Base-by-base conservation (phyloP, 2,329 filamentous ascomycete species). In the Eutypella sp. region DNA sequence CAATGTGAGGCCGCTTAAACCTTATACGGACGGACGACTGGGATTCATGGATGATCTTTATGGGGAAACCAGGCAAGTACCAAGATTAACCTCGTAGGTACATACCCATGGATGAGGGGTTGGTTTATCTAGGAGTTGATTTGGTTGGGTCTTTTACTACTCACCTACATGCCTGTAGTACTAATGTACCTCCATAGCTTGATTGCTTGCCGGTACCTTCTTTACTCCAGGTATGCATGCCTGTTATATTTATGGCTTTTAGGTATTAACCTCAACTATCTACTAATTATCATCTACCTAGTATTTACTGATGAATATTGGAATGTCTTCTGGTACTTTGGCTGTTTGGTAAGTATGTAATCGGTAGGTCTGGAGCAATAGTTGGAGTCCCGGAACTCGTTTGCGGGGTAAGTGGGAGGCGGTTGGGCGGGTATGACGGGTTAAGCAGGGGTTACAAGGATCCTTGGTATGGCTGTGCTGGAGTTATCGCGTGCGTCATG, bases 371-470 rank as follows among this genome's bases (percentile, higher is more conserved):
- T n/a, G n/a, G 29, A 33, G 16, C 25, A 29, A 8, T 29, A 13
- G 8, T 8, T 24, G 13, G 11, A 19, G 23, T 24, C 36, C 23
- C 15, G 36, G 36, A 24, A 24, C 36, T 39, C 10, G 19, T 24
- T 39, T 39, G 36, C 36, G 36, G 36, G 36, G 36, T 39, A 39
- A 39, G 23, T 39, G 36, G 20, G 29, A 39, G 23, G 23, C 23
- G 36, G 20, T 11, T 33, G 11, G 29, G 16, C 16, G 29, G 29
- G 29, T n/a, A n/a, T n/a, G n/a, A n/a, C 29, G 29, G 29, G 29
- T 15, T 33, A 33, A 4, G 15, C 36, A 39, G 36, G 19, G 19
- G 15, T 22, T 18, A 7, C 5, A 19, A 37, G 36, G 36, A 11
- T 15, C 9, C 19, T 5, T n/a, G 8, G 36, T 11, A n/a, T 24